Evolutionary conservation across 2,329 filamentous ascomycete genomes (phyloP).

Genomic region (Onygenales sp.): DNA sequence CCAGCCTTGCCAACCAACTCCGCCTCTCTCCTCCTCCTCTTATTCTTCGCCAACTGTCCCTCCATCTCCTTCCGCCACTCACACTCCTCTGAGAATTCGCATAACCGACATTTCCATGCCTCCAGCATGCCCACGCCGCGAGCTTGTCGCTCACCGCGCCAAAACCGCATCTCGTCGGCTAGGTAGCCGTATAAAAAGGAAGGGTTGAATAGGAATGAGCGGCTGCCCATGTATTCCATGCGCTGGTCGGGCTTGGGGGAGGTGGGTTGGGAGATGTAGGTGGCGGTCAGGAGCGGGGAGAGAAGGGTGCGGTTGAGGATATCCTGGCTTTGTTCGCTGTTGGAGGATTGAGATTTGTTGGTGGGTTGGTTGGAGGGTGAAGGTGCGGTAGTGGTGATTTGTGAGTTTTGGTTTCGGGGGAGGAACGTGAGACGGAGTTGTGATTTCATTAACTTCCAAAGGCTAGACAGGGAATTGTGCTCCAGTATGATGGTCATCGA

Average conservation of each 20-base stretch:
- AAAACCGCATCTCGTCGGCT: slow-evolving; percentile 68
- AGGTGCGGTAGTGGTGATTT: slow-evolving; percentile 19
- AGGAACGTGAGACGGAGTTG: slow-evolving; percentile 47
- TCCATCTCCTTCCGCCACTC: slow-evolving; percentile 67
- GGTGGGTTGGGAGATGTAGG: slow-evolving; percentile 30
- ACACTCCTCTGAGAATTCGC: slow-evolving; percentile 73
- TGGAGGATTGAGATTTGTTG: slow-evolving; percentile 20
- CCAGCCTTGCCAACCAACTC: not conserved
- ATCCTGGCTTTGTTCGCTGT: slow-evolving; percentile 6
- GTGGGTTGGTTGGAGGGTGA: slow-evolving; percentile 23
- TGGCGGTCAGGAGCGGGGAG: slow-evolving; percentile 35
- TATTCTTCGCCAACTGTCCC: slow-evolving; percentile 40
- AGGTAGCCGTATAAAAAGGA: slow-evolving; percentile 57
- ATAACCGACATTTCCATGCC: slow-evolving; percentile 76
- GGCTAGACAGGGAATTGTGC: slow-evolving; percentile 49
- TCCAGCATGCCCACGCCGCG: slow-evolving; percentile 73
- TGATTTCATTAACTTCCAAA: slow-evolving; percentile 56
- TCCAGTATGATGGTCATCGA: slow-evolving; percentile 43
- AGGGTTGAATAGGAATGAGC: slow-evolving; percentile 58
- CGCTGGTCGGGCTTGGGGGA: slow-evolving; percentile 14
- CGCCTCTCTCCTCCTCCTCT: slow-evolving; percentile 15
- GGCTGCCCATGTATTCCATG: slow-evolving; percentile 40
- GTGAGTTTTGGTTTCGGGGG: slow-evolving; percentile 11
- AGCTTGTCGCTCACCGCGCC: slow-evolving; percentile 65
- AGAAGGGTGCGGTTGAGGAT: slow-evolving; percentile 22